Conservation (phyloP, 495 filamentous ascomycete species). For the Penicillium paxilli region DNA sequence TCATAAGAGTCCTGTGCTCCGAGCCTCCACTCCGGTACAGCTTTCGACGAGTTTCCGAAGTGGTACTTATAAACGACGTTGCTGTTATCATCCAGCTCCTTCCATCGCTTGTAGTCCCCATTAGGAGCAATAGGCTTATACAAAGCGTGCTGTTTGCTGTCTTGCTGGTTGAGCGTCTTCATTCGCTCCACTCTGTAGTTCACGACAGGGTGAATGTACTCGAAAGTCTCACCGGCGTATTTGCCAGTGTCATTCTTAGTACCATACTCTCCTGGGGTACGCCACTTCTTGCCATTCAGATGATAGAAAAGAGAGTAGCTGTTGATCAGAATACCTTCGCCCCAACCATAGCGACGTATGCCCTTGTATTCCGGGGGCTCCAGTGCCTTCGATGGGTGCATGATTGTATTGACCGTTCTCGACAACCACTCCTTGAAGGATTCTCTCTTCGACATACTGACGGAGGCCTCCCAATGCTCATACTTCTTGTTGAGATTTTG, state of each 20-base stretch:
- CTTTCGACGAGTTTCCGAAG: conserved; percentile 1
- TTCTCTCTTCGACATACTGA: neutral
- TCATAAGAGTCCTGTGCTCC: conserved; percentile 24
- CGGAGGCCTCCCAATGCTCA: neutral
- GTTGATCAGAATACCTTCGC: conserved; percentile 15
- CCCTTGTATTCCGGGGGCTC: conserved; percentile 1
- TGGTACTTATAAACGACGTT: conserved; percentile 10
- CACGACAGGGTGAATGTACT: conserved; percentile 19
- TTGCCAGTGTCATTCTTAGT: conserved; percentile 5
- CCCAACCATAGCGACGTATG: conserved; percentile 18
- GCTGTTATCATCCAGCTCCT: conserved; percentile 4
- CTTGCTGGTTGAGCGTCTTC: conserved; percentile 1
- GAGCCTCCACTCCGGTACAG: conserved; percentile 19
- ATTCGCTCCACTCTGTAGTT: conserved; percentile 13
- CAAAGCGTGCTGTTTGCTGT: neutral
- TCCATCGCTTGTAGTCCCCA: conserved; percentile 11
- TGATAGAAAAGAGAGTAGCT: conserved; percentile 19
- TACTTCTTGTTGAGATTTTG: conserved; percentile 2
- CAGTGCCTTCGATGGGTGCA: neutral
- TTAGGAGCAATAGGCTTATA: conserved; percentile 13
- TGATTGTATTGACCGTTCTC: neutral
- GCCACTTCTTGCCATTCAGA: conserved; percentile 16
- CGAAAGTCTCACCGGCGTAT: conserved; percentile 6
- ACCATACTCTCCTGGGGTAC: conserved; percentile 16
- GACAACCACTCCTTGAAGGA: conserved; percentile 7